These are phyloP conservation scores for Russula vinacea DNA, from an alignment of 768 basidiomycete species.

Conservation along the genomic window DNA sequence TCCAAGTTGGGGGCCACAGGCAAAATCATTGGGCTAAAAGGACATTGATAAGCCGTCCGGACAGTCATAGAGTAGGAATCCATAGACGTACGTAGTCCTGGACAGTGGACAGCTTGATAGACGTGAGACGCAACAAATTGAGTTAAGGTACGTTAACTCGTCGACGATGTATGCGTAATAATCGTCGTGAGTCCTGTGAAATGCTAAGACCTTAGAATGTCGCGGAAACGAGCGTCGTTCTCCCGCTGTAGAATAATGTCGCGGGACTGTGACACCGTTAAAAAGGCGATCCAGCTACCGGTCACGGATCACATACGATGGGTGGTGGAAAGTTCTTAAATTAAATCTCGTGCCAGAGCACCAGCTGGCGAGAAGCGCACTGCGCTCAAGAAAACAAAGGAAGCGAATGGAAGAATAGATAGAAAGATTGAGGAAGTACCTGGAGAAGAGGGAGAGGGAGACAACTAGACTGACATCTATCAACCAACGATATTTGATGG, in stretches of 20 bases:
- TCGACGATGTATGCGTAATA: neutral
- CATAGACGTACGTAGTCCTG: constrained; percentile 13
- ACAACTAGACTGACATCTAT: neutral
- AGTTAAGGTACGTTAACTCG: neutral
- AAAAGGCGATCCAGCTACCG: neutral
- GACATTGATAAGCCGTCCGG: neutral
- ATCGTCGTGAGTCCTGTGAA: neutral
- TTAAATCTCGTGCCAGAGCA: neutral
- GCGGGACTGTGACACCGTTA: neutral
- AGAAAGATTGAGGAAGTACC: neutral
- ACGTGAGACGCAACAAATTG: neutral
- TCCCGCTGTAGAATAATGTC: neutral
- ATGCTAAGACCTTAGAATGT: neutral
- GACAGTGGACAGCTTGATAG: neutral
- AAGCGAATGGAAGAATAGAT: neutral
- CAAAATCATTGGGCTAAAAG: neutral
- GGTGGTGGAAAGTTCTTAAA: constrained; percentile 1
- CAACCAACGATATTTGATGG: neutral
- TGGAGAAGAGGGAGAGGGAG: neutral
- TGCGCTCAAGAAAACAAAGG: constrained; percentile 11
- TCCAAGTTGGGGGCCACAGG: neutral
- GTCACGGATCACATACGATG: constrained; percentile 4
- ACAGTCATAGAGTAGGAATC: neutral
- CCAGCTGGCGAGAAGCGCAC: constrained; percentile 21
- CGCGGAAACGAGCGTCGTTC: neutral